Percentiles rank a stretch among this genome's conserved stretches.
These are phyloP conservation scores for Talaromyces sp. DNA, from an alignment of 2,329 filamentous ascomycete genomes.

Conservation along the genomic window DNA sequence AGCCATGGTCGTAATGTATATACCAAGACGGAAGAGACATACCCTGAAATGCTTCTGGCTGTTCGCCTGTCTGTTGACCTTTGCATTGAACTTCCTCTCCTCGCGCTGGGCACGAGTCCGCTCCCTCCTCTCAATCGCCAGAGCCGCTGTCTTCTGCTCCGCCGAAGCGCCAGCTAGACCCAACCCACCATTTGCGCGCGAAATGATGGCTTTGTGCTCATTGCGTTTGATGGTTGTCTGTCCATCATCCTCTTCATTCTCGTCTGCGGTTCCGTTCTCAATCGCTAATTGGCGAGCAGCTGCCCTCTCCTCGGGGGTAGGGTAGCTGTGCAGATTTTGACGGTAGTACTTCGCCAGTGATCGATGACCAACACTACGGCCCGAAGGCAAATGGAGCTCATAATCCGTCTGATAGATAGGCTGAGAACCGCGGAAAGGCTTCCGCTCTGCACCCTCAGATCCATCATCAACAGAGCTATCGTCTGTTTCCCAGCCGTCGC, in stretches of 20 bases:
- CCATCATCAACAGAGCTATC: constrained; percentile 71
- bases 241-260: constrained; percentile 39
- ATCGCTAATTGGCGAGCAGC: constrained; percentile 62
- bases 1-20: constrained; percentile 21
- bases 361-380: constrained; percentile 83
- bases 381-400: constrained; percentile 88
- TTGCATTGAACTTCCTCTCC: constrained; percentile 63
- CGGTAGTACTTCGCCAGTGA: constrained; percentile 84
- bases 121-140: constrained; percentile 65
- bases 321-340: constrained; percentile 86
- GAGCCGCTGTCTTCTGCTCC: constrained; percentile 68
- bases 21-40: constrained; percentile 29
- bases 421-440: constrained; percentile 70
- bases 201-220: constrained; percentile 56
- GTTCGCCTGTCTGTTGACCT: constrained; percentile 71
- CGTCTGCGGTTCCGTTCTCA: constrained; percentile 40
- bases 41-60: constrained; percentile 72
- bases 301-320: constrained; percentile 71
- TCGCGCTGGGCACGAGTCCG: constrained; percentile 62
- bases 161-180: constrained; percentile 76
- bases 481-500: constrained; percentile 94
- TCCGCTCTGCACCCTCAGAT: constrained; percentile 66
- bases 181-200: constrained; percentile 66
- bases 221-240: constrained; percentile 44
- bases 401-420: constrained; percentile 88